These are phyloP conservation scores for Annulohypoxylon maeteangense DNA, from an alignment of 495 filamentous ascomycete species.

Conservation along the genomic window DNA sequence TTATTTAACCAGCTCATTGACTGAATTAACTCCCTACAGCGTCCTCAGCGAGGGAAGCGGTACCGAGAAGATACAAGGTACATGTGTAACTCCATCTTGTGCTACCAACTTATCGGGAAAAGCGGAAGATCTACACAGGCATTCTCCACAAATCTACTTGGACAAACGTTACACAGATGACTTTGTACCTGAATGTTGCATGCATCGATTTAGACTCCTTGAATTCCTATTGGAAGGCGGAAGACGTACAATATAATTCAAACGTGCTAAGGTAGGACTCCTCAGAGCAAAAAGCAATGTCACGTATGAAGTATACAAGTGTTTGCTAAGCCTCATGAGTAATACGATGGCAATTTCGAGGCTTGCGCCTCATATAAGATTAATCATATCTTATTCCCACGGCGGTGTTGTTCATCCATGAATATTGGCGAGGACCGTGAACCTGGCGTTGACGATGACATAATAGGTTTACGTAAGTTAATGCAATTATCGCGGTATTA, in stretches of 20 bases:
- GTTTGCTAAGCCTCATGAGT: not conserved
- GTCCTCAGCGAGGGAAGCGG: not conserved
- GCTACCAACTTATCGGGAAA: not conserved
- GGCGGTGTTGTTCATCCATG: not conserved
- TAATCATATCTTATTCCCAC: not conserved
- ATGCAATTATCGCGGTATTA: not conserved
- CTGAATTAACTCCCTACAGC: conserved; percentile 1
- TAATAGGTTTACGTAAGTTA: not conserved
- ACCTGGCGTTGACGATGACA: not conserved
- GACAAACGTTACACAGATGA: not conserved
- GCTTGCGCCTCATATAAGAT: conserved; percentile 1
- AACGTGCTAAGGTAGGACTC: not conserved
- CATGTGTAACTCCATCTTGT: conserved; percentile 2
- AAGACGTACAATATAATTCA: not conserved
- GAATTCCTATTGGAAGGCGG: not conserved
- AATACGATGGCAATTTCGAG: not conserved
- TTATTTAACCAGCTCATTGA: conserved; percentile 5
- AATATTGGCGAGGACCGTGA: not conserved
- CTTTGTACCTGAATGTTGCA: not conserved
- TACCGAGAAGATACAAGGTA: conserved; percentile 4
- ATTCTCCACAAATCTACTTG: conserved; percentile 6
- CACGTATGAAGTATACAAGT: not conserved
- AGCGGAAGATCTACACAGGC: conserved; percentile 3
- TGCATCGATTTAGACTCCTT: not conserved
- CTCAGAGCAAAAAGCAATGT: not conserved